Evolutionary conservation across 2,329 filamentous ascomycete genomes (phyloP).

Genomic region (Myriosclerotinia duriaeana): DNA sequence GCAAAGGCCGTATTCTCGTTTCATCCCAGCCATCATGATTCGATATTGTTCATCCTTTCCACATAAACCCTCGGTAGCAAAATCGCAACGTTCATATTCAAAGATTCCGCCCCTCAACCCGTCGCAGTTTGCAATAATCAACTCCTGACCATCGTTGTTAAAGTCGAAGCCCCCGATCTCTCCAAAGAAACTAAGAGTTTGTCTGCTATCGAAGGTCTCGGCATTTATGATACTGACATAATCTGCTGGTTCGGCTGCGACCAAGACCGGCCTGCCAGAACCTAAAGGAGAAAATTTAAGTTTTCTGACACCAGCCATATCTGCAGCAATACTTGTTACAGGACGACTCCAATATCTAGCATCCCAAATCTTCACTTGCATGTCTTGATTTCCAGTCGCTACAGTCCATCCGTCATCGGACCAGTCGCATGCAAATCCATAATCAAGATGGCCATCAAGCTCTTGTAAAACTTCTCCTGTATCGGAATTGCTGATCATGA

Average conservation of each 20-base stretch:
- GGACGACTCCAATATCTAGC: conserved; percentile 64
- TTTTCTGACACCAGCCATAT: conserved; percentile 68
- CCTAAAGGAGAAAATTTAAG: conserved; percentile 72
- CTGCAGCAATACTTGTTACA: conserved; percentile 57
- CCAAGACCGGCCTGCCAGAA: conserved; percentile 63
- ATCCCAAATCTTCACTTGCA: conserved; percentile 72
- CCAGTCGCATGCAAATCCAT: conserved; percentile 77
- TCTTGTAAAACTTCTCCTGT: conserved; percentile 57
- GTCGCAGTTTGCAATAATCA: conserved; percentile 70
- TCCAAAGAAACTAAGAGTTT: conserved; percentile 72
- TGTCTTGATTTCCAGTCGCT: conserved; percentile 76
- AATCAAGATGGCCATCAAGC: conserved; percentile 66
- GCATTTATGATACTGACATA: conserved; percentile 70
- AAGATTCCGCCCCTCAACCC: conserved; percentile 58
- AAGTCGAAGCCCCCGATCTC: conserved; percentile 70
- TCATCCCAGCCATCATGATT: conserved; percentile 4
- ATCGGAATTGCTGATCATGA: conserved; percentile 68
- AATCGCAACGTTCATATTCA: conserved; percentile 40
- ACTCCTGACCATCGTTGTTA: conserved; percentile 62
- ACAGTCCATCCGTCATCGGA: conserved; percentile 73
- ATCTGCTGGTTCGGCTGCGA: conserved; percentile 75
- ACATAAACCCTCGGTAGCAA: conserved; percentile 29
- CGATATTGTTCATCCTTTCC: conserved; percentile 15
- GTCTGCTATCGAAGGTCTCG: conserved; percentile 61
- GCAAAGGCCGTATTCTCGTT: conserved; percentile 4